phyloP scores from a whole-genome alignment of 2,329 filamentous ascomycete genomes.

The Talaromyces verruculosus region DNA sequence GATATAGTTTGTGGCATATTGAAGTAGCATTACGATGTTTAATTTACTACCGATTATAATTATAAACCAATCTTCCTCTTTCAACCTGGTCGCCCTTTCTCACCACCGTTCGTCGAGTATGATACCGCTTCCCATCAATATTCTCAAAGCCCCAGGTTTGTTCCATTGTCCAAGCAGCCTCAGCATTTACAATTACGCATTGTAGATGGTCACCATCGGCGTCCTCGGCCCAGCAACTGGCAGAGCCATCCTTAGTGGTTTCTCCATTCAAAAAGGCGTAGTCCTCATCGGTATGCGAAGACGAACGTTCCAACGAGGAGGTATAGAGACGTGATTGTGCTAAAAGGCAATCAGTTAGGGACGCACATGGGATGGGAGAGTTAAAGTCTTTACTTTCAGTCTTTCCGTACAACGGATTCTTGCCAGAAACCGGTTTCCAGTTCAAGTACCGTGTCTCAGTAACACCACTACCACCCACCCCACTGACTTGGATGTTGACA shows the following conservation, averaged over 20 bases:
- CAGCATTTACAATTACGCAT: not conserved
- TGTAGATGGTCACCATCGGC: not conserved
- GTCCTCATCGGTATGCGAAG: not conserved
- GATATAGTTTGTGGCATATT: not conserved
- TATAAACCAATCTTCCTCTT: not conserved
- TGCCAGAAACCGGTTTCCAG: not conserved
- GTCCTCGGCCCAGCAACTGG: not conserved
- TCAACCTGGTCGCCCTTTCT: not conserved
- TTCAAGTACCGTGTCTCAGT: not conserved
- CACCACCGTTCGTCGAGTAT: not conserved
- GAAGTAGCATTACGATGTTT: not conserved
- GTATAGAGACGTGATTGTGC: not conserved
- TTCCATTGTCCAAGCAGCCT: not conserved
- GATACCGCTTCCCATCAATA: not conserved
- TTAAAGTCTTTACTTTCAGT: not conserved
- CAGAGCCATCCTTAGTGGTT: not conserved
- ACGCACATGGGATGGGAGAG: not conserved
- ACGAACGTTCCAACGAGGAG: not conserved
- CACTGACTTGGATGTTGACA: not conserved
- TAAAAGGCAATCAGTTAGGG: not conserved
- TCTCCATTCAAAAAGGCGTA: not conserved
- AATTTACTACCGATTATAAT: not conserved
- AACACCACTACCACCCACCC: not conserved
- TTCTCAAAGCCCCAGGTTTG: not conserved
- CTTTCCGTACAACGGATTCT: not conserved